phyloP scores from a whole-genome alignment of 768 basidiomycete genomes.

The Collybia sordida region DNA sequence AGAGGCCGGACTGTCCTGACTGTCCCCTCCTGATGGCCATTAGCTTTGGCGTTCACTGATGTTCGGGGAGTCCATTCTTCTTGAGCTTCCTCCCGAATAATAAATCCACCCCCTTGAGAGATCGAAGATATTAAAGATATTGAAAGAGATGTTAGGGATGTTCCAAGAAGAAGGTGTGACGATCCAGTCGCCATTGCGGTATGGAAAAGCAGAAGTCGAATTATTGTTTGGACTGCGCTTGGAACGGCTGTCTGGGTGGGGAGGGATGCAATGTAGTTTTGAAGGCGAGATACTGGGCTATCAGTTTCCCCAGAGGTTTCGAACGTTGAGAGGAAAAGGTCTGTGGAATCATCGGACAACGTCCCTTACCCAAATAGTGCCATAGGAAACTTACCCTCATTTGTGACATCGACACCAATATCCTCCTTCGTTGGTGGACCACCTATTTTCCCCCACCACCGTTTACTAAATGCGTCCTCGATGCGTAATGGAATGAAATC shows the following conservation, averaged over 20 bases:
- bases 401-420: constrained; percentile 46
- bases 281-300: constrained; percentile 32
- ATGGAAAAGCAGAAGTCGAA: constrained; percentile 68
- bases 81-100: constrained; percentile 63
- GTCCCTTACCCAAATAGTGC: background rate
- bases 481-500: constrained; percentile 64
- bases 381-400: constrained; percentile 44
- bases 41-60: constrained; percentile 7
- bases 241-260: constrained; percentile 75
- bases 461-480: constrained; percentile 70
- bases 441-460: constrained; percentile 62
- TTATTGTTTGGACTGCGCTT: constrained; percentile 55
- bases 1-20: constrained; percentile 67
- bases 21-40: constrained; percentile 8
- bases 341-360: constrained; percentile 15
- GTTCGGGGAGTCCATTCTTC: constrained; percentile 61
- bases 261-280: constrained; percentile 57
- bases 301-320: constrained; percentile 9
- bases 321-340: constrained; percentile 26
- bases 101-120: constrained; percentile 75
- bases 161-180: constrained; percentile 81
- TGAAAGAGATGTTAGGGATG: constrained; percentile 76
- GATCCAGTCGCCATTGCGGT: constrained; percentile 56
- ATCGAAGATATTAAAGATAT: constrained; percentile 73
- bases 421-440: constrained; percentile 21